Evolutionary conservation across 2,329 filamentous ascomycete species (phyloP).

Genomic region (Neonectria neomacrospora): DNA sequence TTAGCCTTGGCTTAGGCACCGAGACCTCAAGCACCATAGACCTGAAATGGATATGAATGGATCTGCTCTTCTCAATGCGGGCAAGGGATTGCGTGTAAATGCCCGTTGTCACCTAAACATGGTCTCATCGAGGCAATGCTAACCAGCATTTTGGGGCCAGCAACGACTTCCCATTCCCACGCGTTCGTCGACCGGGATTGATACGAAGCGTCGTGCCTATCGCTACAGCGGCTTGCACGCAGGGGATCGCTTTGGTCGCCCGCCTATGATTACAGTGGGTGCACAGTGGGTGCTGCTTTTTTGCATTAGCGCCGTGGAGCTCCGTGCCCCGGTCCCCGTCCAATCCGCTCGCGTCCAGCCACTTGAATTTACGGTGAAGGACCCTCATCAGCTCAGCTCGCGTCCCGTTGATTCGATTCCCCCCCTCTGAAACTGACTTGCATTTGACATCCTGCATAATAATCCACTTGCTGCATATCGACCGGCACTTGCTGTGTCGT

Average conservation of each 20-base stretch:
- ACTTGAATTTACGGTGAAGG: constrained; percentile 48
- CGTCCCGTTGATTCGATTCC: not conserved
- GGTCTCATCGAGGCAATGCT: not conserved
- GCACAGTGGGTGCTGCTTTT: not conserved
- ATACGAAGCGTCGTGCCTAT: not conserved
- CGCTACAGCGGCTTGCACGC: too few relatives aligned
- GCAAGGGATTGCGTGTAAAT: not conserved
- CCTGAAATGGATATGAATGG: not conserved
- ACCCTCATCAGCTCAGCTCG: not conserved
- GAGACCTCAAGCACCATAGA: not conserved
- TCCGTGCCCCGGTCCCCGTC: not conserved
- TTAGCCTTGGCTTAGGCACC: not conserved
- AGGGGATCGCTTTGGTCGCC: too few relatives aligned
- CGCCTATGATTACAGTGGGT: not conserved
- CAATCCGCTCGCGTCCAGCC: constrained; percentile 38
- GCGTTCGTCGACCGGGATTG: not conserved
- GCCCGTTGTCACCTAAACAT: not conserved
- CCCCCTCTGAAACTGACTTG: constrained; percentile 14
- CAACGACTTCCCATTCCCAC: not conserved
- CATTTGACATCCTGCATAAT: constrained; percentile 21
- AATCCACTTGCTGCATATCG: constrained; percentile 1
- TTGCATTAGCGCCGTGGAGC: not conserved
- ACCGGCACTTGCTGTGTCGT: not conserved
- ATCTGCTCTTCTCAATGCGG: not conserved
- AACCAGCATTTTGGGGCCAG: not conserved